Evolutionary conservation across 1,284 basidiomycete genomes (phyloP), one percentile per base, ranked within the genome.

Genomic region (Cutaneotrichosporon mucoides): DNA sequence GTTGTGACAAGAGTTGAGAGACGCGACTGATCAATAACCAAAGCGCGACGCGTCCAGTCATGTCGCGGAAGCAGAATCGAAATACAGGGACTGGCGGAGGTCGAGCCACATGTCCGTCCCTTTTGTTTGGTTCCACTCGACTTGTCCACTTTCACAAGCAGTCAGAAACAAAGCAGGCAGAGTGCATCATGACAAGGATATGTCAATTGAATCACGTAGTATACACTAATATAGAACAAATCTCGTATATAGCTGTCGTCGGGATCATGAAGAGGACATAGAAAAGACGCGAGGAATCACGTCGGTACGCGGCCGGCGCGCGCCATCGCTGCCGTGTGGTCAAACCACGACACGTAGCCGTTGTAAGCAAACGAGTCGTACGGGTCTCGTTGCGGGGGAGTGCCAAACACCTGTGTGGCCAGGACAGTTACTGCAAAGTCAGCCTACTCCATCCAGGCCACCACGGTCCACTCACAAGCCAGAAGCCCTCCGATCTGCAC

Each of bases 21-120:
- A 50, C 48, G 37, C 35, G 36, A 50, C 37, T 44, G 44, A n/a
- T n/a, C 24, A 46, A 16, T 16, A 9, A 33, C 24, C 12, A 50
- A 49, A 36, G 48, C 49, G 49, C 49, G 49, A 41, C 49, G 49
- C 49, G 49, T 51, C 49, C 38, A 51, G 15, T 51, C 49, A 51
- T 41, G 15, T 51, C 15, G 15, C 15, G 38, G 37, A 24, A 24
- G 24, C 24, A 24, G 37, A 38, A 51, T 10, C 37, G 33, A 12
- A 16, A 16, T 16, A 15, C 37, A 9, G n/a, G 49, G 38, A 16
- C 11, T 12, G 12, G 45, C 45, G 45, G 45, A 47, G 33, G 33
- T 12, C 16, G 11, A 34, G 10, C 12, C 12, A 16, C 49, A 10
- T 24, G n/a, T 40, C 49, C 37, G 37, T 41, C 7, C 15, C 8